Evolutionary conservation across 495 filamentous ascomycete genomes (phyloP).

Genomic region (Lophium mytilinum): DNA sequence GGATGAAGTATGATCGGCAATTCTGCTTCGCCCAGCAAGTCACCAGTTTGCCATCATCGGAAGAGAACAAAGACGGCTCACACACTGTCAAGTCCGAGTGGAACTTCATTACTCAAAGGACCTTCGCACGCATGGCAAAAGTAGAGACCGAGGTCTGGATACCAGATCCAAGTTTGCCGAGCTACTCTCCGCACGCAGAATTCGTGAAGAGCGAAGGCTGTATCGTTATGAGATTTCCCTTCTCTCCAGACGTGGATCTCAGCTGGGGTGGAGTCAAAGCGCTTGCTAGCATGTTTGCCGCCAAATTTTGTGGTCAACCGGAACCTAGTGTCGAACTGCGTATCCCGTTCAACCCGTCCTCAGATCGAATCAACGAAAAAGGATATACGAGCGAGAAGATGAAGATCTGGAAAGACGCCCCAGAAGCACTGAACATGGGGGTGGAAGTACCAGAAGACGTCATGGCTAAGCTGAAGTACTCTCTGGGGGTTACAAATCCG

Average conservation of each 20-base stretch:
- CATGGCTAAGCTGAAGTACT: conserved; percentile 42
- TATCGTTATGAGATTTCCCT: conserved; percentile 51
- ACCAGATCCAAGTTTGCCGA: conserved; percentile 53
- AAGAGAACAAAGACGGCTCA: conserved; percentile 24
- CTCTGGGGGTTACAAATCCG: conserved; percentile 54
- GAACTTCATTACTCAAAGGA: conserved; percentile 73
- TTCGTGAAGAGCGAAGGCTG: conserved; percentile 49
- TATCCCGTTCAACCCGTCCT: conserved; percentile 57
- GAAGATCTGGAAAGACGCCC: conserved; percentile 70
- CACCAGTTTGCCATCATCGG: conserved; percentile 31
- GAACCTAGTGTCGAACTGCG: conserved; percentile 38
- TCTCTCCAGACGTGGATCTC: conserved; percentile 26
- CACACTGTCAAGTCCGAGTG: conserved; percentile 50
- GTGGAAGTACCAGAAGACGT: conserved; percentile 44
- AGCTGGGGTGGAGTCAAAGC: conserved; percentile 19
- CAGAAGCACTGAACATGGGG: conserved; percentile 42
- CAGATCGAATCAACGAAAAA: conserved; percentile 40
- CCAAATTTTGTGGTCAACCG: conserved; percentile 9
- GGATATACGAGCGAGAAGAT: conserved; percentile 56
- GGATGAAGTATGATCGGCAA: conserved; percentile 75
- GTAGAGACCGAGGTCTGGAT: conserved; percentile 73
- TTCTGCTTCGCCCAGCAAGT: conserved; percentile 71
- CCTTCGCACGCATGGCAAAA: conserved; percentile 62
- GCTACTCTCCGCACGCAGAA: conserved; percentile 35
- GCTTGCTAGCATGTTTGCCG: conserved; percentile 20